Evolutionary conservation across 768 basidiomycete genomes (phyloP).

Genomic region (Panellus pusillus): DNA sequence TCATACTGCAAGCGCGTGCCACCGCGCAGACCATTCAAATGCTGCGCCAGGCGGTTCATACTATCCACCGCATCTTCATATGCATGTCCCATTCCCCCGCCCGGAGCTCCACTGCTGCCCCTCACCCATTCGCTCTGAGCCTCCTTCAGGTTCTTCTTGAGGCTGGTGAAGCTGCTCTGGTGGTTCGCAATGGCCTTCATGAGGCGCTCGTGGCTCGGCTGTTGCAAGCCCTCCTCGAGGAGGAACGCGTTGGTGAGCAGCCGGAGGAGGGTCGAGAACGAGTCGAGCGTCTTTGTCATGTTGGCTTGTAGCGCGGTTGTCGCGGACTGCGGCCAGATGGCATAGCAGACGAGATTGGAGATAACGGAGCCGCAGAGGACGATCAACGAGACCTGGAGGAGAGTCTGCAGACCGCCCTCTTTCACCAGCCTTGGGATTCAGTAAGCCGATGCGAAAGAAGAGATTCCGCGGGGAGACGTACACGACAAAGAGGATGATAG

Average conservation of each 20-base stretch:
- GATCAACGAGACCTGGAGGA: slow-evolving; percentile 75
- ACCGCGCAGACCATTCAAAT: slow-evolving; percentile 85
- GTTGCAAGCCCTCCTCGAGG: slow-evolving; percentile 64
- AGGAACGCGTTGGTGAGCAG: slow-evolving; percentile 86
- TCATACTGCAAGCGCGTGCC: slow-evolving; percentile 85
- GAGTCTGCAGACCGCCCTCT: slow-evolving; percentile 78
- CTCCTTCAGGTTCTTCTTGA: slow-evolving; percentile 84
- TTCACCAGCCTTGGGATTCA: slow-evolving; percentile 65
- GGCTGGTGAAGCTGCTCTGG: slow-evolving; percentile 83
- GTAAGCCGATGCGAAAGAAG: slow-evolving; percentile 3
- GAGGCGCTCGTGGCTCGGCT: slow-evolving; percentile 60
- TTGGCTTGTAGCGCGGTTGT: slow-evolving; percentile 78
- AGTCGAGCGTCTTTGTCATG: slow-evolving; percentile 84
- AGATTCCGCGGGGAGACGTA: slow-evolving; percentile 32
- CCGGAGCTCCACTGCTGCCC: slow-evolving; percentile 27
- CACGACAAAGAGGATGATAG: slow-evolving; percentile 84
- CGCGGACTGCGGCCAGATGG: slow-evolving; percentile 84
- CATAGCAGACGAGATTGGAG: slow-evolving; percentile 83
- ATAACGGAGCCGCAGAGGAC: slow-evolving; percentile 73
- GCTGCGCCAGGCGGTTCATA: slow-evolving; percentile 89
- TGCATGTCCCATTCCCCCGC: slow-evolving; percentile 37
- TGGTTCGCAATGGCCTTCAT: slow-evolving; percentile 82
- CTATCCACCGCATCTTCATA: slow-evolving; percentile 88
- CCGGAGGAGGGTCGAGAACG: slow-evolving; percentile 82
- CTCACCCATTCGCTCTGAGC: slow-evolving; percentile 82